Base-by-base conservation (phyloP, 495 filamentous ascomycete genomes). In the Talaromyces adpressus region DNA sequence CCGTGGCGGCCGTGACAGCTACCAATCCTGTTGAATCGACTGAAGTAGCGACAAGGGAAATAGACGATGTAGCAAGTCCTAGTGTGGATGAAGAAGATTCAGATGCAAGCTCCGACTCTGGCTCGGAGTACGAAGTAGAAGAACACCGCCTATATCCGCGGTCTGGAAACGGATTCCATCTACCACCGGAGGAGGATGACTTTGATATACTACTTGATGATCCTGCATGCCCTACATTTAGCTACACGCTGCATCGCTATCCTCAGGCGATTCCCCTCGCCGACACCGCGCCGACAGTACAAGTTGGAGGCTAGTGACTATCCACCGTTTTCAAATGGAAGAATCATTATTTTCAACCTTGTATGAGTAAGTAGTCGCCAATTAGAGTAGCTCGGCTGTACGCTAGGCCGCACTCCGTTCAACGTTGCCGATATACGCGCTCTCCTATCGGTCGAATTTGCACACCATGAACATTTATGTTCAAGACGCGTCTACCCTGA, bases 71-170 rank as follows among this genome's bases (percentile, higher is more conserved):
- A 32, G 6, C n/a, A 20, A 58, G 56, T 36, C n/a, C 56, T 22
- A 22, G 30, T 36, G 56, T 20, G 56, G 56, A 14, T 14, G 52
- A 27, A 32, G 18, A 36, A 9, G 29, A 58, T 36, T 54, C 30
- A 61, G 56, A 65, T 61, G 27, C 47, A 64, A 20, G 47, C 22
- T 8, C 56, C 64, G 52, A 66, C 34, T 47, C 59, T 2, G 67
- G 65, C 0, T 72, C 72, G 8, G 77, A 77, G 57, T 71, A 73
- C 14, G 73, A 77, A 57, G 64, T 76, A 34, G 71, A 75, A 22
- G 81, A 83, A 41, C 84, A 83, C 49, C 78, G 85, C 22, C 74
- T 86, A 8, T 91, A 91, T 76, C 88, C 90, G 1, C 83, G 84
- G 66, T 75, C 85, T 14, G 89, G 88, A 3, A 82, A 82, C 64